These are phyloP conservation scores for Coniochaeta ligniaria DNA, from an alignment of 2,329 filamentous ascomycete species.

Conservation along the genomic window DNA sequence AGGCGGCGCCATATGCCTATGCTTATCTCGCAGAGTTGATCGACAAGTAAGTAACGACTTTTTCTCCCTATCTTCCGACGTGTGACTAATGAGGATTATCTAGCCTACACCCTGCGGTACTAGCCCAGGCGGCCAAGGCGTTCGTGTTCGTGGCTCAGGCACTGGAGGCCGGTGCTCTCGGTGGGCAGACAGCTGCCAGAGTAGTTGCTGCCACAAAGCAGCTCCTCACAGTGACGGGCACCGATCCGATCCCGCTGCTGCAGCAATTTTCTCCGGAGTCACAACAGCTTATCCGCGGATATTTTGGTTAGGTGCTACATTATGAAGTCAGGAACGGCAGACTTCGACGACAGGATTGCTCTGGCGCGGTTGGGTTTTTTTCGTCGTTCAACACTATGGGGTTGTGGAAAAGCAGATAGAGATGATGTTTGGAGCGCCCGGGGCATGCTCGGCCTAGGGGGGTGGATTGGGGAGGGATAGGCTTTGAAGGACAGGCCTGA, in stretches of 20 bases:
- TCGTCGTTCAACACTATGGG: too few species aligned
- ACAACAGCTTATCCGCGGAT: slow-evolving; percentile 71
- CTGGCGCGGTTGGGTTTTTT: too few species aligned
- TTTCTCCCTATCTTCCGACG: background rate
- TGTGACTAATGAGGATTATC: background rate
- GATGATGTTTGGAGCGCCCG: too few species aligned
- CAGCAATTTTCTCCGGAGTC: slow-evolving; percentile 70
- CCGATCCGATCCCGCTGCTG: slow-evolving; percentile 71
- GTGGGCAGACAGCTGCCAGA: slow-evolving; percentile 71
- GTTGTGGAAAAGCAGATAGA: slow-evolving; percentile 1
- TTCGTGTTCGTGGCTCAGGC: slow-evolving; percentile 84
- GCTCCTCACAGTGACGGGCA: slow-evolving; percentile 63
- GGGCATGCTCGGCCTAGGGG: background rate
- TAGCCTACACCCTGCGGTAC: slow-evolving; percentile 80
- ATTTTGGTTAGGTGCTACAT: slow-evolving; percentile 54
- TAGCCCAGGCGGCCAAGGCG: slow-evolving; percentile 69
- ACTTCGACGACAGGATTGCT: background rate
- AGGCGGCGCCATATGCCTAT: slow-evolving; percentile 94
- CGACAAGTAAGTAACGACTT: slow-evolving; percentile 66
- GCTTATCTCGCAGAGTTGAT: slow-evolving; percentile 87
- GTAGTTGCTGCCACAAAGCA: slow-evolving; percentile 73
- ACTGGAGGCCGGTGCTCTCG: slow-evolving; percentile 82
- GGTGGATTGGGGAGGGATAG: background rate
- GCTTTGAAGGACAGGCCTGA: background rate
- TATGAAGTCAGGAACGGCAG: background rate